These are phyloP conservation scores for Yarrowia alimentaria DNA, from an alignment of 805 yeast species.

Conservation along the genomic window DNA sequence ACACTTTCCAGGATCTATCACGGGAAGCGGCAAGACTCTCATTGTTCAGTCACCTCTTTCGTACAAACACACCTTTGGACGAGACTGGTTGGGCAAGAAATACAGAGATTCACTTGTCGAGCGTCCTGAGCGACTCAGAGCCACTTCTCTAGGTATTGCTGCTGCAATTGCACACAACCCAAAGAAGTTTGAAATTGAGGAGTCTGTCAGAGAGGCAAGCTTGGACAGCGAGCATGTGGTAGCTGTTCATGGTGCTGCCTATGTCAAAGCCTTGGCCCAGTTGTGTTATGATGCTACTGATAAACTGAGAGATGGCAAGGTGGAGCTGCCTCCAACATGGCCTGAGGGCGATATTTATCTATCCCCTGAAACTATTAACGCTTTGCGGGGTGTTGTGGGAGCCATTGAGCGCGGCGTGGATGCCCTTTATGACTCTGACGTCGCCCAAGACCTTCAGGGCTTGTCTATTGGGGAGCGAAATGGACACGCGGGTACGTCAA, in stretches of 20 bases:
- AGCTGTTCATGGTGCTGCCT: conserved; percentile 58
- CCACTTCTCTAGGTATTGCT: conserved; percentile 73
- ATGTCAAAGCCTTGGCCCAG: neutral
- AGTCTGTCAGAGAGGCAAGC: conserved; percentile 50
- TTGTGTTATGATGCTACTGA: conserved; percentile 46
- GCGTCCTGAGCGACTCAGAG: conserved; percentile 74
- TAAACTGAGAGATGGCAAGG: conserved; percentile 51
- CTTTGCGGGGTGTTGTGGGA: conserved; percentile 74
- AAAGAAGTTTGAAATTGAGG: conserved; percentile 45
- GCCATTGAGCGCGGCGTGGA: conserved; percentile 73
- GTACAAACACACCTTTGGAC: conserved; percentile 67
- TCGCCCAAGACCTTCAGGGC: conserved; percentile 35
- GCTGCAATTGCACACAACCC: conserved; percentile 62
- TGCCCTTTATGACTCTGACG: conserved; percentile 43
- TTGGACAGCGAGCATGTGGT: conserved; percentile 56
- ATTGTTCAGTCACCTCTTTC: conserved; percentile 68
- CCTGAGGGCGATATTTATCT: conserved; percentile 79
- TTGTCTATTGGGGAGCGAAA: conserved; percentile 7
- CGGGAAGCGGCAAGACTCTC: conserved; percentile 42
- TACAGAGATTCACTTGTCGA: conserved; percentile 72
- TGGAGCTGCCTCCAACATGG: conserved; percentile 82
- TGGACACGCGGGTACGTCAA: neutral
- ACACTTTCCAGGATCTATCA: neutral
- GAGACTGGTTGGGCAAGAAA: conserved; percentile 72
- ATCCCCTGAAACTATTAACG: conserved; percentile 61